These are phyloP conservation scores for Ogataea trehaloabstinens DNA, from an alignment of 805 yeast genomes.

Conservation along the genomic window DNA sequence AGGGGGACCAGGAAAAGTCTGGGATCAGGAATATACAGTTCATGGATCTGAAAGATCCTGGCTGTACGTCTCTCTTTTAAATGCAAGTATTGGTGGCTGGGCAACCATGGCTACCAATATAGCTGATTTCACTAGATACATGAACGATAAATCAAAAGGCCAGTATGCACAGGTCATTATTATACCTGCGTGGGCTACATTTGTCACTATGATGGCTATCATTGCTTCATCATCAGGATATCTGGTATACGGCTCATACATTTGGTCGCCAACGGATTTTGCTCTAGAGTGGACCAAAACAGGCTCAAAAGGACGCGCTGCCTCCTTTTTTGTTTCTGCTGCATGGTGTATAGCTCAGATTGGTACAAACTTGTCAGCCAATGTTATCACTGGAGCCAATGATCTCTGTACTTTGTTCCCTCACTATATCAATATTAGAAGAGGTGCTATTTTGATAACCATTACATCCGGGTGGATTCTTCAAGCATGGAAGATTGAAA, in stretches of 20 bases:
- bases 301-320: constrained; percentile 19
- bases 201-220: constrained; percentile 33
- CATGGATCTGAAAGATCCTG: constrained; percentile 27
- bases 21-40: constrained; percentile 20
- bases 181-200: constrained; percentile 23
- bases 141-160: constrained; percentile 29
- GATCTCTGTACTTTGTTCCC: constrained; percentile 59
- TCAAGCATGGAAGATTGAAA: constrained; percentile 41
- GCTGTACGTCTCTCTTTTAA: constrained; percentile 26
- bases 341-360: constrained; percentile 31
- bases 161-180: constrained; percentile 32
- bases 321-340: constrained; percentile 19
- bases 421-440: constrained; percentile 53
- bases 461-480: constrained; percentile 37
- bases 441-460: constrained; percentile 43
- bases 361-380: constrained; percentile 50
- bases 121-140: constrained; percentile 39
- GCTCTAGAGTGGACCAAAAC: constrained; percentile 33
- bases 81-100: constrained; percentile 33
- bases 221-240: constrained; percentile 37
- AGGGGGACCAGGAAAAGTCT: constrained; percentile 24
- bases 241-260: constrained; percentile 38
- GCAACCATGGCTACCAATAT: constrained; percentile 38
- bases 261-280: constrained; percentile 44
- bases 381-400: constrained; percentile 59